Evolutionary conservation across 2,329 filamentous ascomycete species (phyloP), one percentile per base, ranked within the genome.

Genomic region (Aspergillus glaucus): DNA sequence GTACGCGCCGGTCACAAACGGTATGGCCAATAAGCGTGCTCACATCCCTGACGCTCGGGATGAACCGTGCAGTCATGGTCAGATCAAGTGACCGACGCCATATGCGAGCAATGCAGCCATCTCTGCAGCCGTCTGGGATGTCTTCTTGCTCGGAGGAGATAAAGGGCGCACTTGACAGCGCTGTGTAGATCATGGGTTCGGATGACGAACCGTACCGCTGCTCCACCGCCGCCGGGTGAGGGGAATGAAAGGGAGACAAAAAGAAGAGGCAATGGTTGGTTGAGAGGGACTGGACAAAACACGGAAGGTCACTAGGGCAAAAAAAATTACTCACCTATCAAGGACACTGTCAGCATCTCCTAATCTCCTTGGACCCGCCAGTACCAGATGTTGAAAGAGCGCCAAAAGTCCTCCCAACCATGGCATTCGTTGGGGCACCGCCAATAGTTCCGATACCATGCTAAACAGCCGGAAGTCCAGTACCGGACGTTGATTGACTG

Each of bases 371-470:
- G 88, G 88, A 21, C 90, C 88, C 61, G 77, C 75, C 62, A 92
- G 71, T 61, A 84, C 78, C 57, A 82, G 77, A 76, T 87, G 85
- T 71, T 93, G 88, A 57, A 86, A 67, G 69, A 95, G 79, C 49
- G 87, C 86, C 51, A 93, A 67, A 58, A 81, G 74, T 64, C 88
- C 88, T 63, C 78, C 79, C 49, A 95, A 79, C 92, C 92, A 97
- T 55, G 92, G 92, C 89, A 95, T 95, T 69, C 89, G 87, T 56
- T 75, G 69, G 57, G 85, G 78, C 63, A 95, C 71, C 75, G 90
- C 84, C 58, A 90, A 71, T 54, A 95, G 70, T 66, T 82, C 84
- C 53, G 83, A 84, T 49, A 85, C 67, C 69, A 87, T 88, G 60
- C 82, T 76, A 84, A 87, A 95, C 46, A 88, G 66, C 60, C 80